Evolutionary conservation across 176 grass and related monocot genomes (phyloP), one percentile per base, ranked within the genome.

Genomic region (Urochloa ruziziensis): DNA sequence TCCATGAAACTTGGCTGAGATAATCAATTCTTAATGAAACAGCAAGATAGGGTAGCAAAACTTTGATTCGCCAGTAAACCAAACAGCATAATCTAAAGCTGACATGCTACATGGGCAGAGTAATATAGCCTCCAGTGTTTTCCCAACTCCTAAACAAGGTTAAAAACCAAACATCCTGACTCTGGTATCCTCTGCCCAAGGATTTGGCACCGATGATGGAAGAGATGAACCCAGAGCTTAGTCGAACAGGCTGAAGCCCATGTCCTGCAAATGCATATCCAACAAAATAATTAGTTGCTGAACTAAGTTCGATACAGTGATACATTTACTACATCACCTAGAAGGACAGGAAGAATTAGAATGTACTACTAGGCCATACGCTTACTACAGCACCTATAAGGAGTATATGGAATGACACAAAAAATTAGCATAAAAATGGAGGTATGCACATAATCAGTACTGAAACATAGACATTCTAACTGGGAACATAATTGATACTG

Each of bases 201-300:
- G 42, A 46, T 15, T n/a, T 54, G 56, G 40, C 10, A 30, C 13
- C 53, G 9, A 79, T 43, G 32, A 73, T 63, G 36, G 54, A 25
- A 21, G 9, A 52, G 78, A 46, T 29, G 30, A 62, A 3, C 28
- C 3, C 30, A 44, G 2, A 4, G n/a, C 44, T 65, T 70, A 86
- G 54, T 89, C 88, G 13, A 90, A 90, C 30, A 90, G 73, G 51
- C 83, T 82, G 88, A 86, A 90, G 35, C 83, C 83, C 88, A 90
- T 90, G 73, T 90, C 88, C 88, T 90, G 88, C 21, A 72, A 72
- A 62, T 12, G 37, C 1, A 81, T 29, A 25, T 37, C 9, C 27
- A 80, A 80, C 13, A 40, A 4, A 48, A 56, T 21, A 14, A 24
- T 71, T 19, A 49, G 27, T 32, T 0, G 4, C 9, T 11, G 6